These are phyloP conservation scores for Hypoxylon sp. DNA, from an alignment of 2,329 filamentous ascomycete species.

Conservation along the genomic window DNA sequence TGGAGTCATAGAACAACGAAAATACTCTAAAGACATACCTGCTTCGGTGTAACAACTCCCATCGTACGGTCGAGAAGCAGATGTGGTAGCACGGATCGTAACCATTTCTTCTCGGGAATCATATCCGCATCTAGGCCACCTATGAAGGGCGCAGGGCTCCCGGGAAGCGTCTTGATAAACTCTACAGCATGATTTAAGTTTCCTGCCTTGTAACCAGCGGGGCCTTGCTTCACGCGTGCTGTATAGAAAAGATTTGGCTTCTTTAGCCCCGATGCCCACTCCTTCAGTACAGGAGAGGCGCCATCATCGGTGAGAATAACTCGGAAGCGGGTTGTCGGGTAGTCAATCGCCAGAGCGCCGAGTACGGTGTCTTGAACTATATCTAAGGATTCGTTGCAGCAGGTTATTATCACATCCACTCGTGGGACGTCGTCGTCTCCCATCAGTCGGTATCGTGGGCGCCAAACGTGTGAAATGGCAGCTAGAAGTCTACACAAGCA, in stretches of 20 bases:
- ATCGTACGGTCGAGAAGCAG: conserved; percentile 8
- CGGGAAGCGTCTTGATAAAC: conserved; percentile 18
- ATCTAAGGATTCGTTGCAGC: conserved; percentile 11
- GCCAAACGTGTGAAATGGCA: conserved; percentile 3
- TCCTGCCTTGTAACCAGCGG: conserved; percentile 19
- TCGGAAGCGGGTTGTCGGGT: not conserved
- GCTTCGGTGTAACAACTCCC: conserved; percentile 9
- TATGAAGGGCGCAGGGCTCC: conserved; percentile 13
- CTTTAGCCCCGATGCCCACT: not conserved
- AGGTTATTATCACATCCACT: conserved; percentile 18
- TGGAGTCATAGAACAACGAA: not conserved
- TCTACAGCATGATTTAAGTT: conserved; percentile 27
- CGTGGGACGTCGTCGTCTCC: conserved; percentile 4
- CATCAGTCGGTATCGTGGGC: not conserved
- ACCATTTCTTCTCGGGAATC: conserved; percentile 27
- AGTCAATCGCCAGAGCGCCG: conserved; percentile 18
- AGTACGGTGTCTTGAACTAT: conserved; percentile 21
- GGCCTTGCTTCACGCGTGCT: conserved; percentile 9
- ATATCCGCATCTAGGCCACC: conserved; percentile 24
- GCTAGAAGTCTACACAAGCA: not conserved
- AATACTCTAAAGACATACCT: not conserved
- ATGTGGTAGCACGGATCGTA: conserved; percentile 17
- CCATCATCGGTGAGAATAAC: conserved; percentile 3
- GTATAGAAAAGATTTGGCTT: conserved; percentile 18
- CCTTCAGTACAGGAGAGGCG: not conserved